A percentile compares a stretch with the other conserved stretches of the same genome.
These are phyloP conservation scores for Alternaria sp. DNA, from an alignment of 2,329 filamentous ascomycete genomes.

Conservation along the genomic window DNA sequence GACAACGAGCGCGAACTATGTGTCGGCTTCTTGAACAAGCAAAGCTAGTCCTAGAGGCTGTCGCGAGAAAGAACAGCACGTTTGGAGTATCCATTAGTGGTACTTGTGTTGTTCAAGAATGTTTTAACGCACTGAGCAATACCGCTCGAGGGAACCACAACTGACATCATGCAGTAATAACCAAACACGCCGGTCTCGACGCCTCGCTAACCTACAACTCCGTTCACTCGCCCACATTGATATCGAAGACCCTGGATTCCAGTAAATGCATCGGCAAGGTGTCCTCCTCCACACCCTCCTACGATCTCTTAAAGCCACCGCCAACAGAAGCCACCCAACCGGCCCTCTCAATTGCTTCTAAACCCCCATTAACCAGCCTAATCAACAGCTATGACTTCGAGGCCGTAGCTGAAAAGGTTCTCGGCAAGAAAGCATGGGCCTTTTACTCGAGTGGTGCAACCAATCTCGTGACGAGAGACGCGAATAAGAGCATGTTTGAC, in stretches of 20 bases:
- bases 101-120: neutral
- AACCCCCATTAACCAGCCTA: conserved; percentile 50
- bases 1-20: neutral
- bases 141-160: neutral
- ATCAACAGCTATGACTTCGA: conserved; percentile 57
- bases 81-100: neutral
- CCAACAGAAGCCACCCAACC: neutral
- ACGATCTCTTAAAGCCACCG: neutral
- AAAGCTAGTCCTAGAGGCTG: neutral
- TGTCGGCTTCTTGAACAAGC: neutral
- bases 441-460: conserved; percentile 62
- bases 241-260: conserved; percentile 43
- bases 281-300: neutral
- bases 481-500: conserved; percentile 54
- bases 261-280: conserved; percentile 25
- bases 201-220: conserved; percentile 56
- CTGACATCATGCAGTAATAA: conserved; percentile 18
- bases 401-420: conserved; percentile 47
- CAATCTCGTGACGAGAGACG: conserved; percentile 57
- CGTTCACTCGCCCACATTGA: conserved; percentile 58
- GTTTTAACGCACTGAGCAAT: neutral
- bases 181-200: conserved; percentile 32
- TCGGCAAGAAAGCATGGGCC: conserved; percentile 53
- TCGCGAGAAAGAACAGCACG: neutral
- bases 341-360: conserved; percentile 18